phyloP scores from a whole-genome alignment of 495 filamentous ascomycete genomes.

The Evansstolkia leycettana region DNA sequence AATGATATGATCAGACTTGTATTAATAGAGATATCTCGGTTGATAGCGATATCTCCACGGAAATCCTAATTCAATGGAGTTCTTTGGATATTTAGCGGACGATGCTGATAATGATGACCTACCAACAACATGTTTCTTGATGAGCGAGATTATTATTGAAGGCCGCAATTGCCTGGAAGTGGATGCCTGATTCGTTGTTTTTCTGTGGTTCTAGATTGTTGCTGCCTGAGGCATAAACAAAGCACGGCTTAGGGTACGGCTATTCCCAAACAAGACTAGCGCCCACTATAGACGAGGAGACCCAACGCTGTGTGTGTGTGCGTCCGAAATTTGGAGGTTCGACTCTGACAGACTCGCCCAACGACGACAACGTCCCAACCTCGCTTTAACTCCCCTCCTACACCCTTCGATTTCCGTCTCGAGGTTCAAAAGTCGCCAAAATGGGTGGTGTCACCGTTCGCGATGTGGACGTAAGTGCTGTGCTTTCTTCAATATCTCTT shows the following conservation, averaged over 20 bases:
- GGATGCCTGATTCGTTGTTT: conserved; percentile 1
- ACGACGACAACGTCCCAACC: conserved; percentile 27
- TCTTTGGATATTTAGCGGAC: too few species aligned
- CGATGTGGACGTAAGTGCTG: conserved; percentile 74
- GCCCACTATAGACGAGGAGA: conserved; percentile 26
- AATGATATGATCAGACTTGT: too few species aligned
- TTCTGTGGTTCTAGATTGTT: not conserved
- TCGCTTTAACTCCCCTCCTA: conserved; percentile 21
- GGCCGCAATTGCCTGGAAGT: too few species aligned
- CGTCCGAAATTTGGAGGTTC: conserved; percentile 31
- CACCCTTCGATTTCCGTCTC: conserved; percentile 13
- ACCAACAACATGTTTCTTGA: too few species aligned
- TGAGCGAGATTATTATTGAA: too few species aligned
- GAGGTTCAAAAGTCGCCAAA: conserved; percentile 43
- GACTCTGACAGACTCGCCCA: conserved; percentile 21
- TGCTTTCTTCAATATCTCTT: not conserved
- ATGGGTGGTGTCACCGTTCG: conserved; percentile 83
- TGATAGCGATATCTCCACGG: too few species aligned
- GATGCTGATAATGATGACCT: too few species aligned
- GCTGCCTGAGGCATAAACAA: conserved; percentile 9
- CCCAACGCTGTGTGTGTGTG: too few species aligned
- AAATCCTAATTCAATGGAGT: too few species aligned
- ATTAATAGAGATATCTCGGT: too few species aligned
- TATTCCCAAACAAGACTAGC: conserved; percentile 32
- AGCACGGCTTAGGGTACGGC: conserved; percentile 27